Evolutionary conservation across 2,329 filamentous ascomycete species (phyloP), one percentile per base, ranked within the genome.

Genomic region (Dryadomyces quercivorus): DNA sequence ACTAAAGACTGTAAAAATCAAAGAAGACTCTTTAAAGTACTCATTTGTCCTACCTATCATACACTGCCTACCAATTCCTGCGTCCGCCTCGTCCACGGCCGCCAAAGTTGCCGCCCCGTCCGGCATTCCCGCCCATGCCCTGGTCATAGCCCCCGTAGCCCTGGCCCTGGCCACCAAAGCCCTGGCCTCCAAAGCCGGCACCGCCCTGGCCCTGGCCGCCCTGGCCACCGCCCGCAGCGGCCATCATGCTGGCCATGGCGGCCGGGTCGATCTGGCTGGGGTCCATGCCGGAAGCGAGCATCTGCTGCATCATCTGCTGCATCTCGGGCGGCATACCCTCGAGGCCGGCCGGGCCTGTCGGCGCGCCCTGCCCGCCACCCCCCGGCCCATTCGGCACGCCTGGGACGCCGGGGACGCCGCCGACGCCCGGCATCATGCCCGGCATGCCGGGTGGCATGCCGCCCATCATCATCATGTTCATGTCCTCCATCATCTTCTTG

Each of bases 401-500:
- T 1, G 16, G 15, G 31, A 16, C 9, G 50, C 40, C 50, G 6
- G 5, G 7, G 18, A 22, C 18, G n/a, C n/a, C n/a, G n/a, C n/a
- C n/a, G n/a, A n/a, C 10, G 4, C 5, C 50, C 16, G 42, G 15
- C 40, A n/a, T 3, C 64, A 20, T 57, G 59, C 68, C 69, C 13
- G 52, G 68, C 67, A 15, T 66, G 67, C 61, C 60, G 49, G 68
- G 69, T 9, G 67, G 69, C 66, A 71, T 70, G 38, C 74, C 74
- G 18, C 71, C 70, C 70, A 78, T 78, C 79, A 84, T 84, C 78
- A 84, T 82, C 79, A 84, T 82, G 62, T 78, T 79, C 70, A 84
- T 79, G 44, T 85, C 81, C 59, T 85, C 81, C 69, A 84, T 80
- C 78, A 85, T 87, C 73, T 92, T 95, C 70, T 94, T 91, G 61